Conservation (phyloP, 208 protist genomes). For the Leishmania guyanensis region DNA sequence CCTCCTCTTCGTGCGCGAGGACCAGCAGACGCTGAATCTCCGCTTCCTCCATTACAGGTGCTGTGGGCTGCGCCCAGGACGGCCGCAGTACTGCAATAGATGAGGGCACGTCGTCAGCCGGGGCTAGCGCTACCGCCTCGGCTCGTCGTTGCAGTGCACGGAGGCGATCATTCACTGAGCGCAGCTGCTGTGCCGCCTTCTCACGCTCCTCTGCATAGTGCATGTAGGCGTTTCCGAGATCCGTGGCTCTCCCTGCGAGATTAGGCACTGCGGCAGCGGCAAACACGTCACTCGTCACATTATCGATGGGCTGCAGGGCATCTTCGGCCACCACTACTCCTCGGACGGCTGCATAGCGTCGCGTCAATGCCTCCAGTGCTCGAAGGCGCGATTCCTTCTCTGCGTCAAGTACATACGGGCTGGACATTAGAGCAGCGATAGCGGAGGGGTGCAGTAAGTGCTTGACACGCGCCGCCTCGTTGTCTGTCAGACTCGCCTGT, state of each 20-base stretch:
- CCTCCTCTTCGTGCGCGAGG: slow-evolving; percentile 50
- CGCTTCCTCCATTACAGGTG: slow-evolving; percentile 15
- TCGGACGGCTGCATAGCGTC: slow-evolving; percentile 17
- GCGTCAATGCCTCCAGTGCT: slow-evolving; percentile 7
- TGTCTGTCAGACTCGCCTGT: slow-evolving; percentile 14
- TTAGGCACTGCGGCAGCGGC: background rate
- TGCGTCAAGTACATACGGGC: slow-evolving; percentile 29
- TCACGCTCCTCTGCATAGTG: slow-evolving; percentile 16
- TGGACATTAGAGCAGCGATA: slow-evolving; percentile 23
- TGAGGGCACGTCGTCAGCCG: slow-evolving; percentile 12
- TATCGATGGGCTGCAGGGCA: background rate
- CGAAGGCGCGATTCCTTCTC: slow-evolving; percentile 19
- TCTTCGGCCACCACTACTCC: background rate
- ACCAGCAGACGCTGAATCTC: slow-evolving; percentile 45
- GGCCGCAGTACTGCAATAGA: slow-evolving; percentile 12
- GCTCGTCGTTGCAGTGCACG: slow-evolving; percentile 17
- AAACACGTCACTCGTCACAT: background rate
- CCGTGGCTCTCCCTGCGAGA: background rate
- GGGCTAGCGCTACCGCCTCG: slow-evolving; percentile 17
- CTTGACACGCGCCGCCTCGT: slow-evolving; percentile 49
- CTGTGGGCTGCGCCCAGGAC: slow-evolving; percentile 16
- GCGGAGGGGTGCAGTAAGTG: slow-evolving; percentile 39
- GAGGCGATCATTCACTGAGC: slow-evolving; percentile 50
- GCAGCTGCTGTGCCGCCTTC: slow-evolving; percentile 20
- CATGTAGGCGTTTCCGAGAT: slow-evolving; percentile 62